Evolutionary conservation across 768 basidiomycete genomes (phyloP).

Genomic region (Trametes cingulata): DNA sequence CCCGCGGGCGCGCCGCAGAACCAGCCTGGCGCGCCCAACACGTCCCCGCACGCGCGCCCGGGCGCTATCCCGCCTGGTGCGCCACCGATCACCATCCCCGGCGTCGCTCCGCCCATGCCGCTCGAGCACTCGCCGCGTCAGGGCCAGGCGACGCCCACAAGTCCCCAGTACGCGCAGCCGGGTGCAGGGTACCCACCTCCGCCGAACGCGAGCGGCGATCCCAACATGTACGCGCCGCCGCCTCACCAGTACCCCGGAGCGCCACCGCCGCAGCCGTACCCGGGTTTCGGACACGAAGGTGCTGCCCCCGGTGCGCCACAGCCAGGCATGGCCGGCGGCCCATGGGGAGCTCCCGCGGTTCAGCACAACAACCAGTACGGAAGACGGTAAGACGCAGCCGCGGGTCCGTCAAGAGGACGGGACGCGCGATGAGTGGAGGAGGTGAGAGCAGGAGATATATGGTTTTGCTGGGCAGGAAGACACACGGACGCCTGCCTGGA

Average conservation of each 20-base stretch:
- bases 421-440: neutral
- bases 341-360: slow-evolving; percentile 30
- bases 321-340: slow-evolving; percentile 13
- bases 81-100: slow-evolving; percentile 23
- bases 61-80: slow-evolving; percentile 21
- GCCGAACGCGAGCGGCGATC: slow-evolving; percentile 16
- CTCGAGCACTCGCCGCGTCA: slow-evolving; percentile 25
- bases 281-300: slow-evolving; percentile 15
- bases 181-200: slow-evolving; percentile 9
- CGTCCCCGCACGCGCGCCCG: slow-evolving; percentile 28
- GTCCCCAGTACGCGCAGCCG: slow-evolving; percentile 23
- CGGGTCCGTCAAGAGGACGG: too few species aligned
- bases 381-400: slow-evolving; percentile 19
- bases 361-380: slow-evolving; percentile 32
- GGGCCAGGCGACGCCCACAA: slow-evolving; percentile 22
- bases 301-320: slow-evolving; percentile 19
- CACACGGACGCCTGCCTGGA: slow-evolving; percentile 22
- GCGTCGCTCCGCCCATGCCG: slow-evolving; percentile 23
- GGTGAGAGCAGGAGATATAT: slow-evolving; percentile 1
- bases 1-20: slow-evolving; percentile 8
- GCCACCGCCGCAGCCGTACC: slow-evolving; percentile 15
- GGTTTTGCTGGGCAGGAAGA: slow-evolving; percentile 17
- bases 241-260: slow-evolving; percentile 15
- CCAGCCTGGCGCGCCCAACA: slow-evolving; percentile 14
- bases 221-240: slow-evolving; percentile 23